Conservation (phyloP, 2,329 filamentous ascomycete species). For the Fusarium pseudocircinatum region DNA sequence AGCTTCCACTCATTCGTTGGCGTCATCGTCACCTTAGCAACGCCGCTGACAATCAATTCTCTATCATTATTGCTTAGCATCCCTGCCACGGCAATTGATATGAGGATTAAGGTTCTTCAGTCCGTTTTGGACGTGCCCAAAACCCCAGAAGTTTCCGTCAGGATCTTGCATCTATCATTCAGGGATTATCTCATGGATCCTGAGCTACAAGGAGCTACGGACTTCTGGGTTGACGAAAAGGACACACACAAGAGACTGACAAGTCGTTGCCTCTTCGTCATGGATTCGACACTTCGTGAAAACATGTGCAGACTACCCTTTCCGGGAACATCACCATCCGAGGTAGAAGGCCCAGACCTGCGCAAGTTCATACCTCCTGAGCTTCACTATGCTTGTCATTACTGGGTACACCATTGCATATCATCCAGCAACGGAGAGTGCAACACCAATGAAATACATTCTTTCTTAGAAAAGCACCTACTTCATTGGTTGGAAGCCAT, state of each 20-base stretch:
- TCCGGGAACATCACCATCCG: neutral
- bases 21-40: neutral
- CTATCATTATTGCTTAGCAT: neutral
- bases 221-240: neutral
- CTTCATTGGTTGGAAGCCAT: neutral
- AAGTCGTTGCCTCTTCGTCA: neutral
- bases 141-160: neutral
- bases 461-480: neutral
- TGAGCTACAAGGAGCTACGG: neutral
- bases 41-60: neutral
- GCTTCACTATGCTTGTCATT: slow-evolving; percentile 2
- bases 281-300: neutral
- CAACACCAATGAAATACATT: fast-evolving
- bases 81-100: neutral
- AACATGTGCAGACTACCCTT: neutral
- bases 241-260: neutral
- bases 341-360: fast-evolving
- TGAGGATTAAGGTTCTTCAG: neutral
- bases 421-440: fast-evolving
- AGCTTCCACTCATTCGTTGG: neutral
- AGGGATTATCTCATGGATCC: neutral
- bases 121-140: neutral
- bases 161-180: neutral
- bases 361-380: neutral
- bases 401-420: slow-evolving; percentile 47